These are phyloP conservation scores for Aspergillus hancockii DNA, from an alignment of 495 filamentous ascomycete genomes.

Conservation along the genomic window DNA sequence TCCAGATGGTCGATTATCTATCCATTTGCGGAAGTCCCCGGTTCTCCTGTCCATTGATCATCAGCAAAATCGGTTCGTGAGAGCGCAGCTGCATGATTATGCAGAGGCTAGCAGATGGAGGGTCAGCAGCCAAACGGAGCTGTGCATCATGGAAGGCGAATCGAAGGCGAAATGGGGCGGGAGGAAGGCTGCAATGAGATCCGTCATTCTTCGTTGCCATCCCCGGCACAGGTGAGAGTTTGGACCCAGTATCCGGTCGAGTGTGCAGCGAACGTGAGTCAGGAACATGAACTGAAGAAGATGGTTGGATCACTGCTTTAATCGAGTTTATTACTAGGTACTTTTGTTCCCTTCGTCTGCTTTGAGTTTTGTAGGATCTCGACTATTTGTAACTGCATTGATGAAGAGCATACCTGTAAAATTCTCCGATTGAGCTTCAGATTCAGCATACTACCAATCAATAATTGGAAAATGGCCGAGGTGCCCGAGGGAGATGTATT, in stretches of 20 bases:
- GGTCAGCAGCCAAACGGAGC: conserved; percentile 1
- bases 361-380: not conserved
- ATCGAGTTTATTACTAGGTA: not conserved
- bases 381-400: not conserved
- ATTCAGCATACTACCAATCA: not conserved
- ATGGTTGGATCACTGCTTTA: conserved; percentile 9
- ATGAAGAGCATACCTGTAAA: not conserved
- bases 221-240: conserved; percentile 9
- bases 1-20: not conserved
- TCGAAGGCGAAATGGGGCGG: not conserved
- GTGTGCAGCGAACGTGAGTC: conserved; percentile 19
- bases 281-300: conserved; percentile 6
- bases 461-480: not conserved
- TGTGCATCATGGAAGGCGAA: not conserved
- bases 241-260: conserved; percentile 4
- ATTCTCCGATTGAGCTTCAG: not conserved
- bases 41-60: not conserved
- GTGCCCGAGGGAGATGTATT: not conserved
- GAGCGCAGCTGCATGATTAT: not conserved
- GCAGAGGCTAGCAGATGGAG: conserved; percentile 1
- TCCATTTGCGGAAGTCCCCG: not conserved
- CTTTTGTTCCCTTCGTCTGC: conserved; percentile 2
- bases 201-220: conserved; percentile 17
- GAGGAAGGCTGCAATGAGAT: conserved; percentile 14
- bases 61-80: not conserved